Percentiles rank a stretch among this genome's conserved stretches.
Evolutionary conservation across 2,329 filamentous ascomycete species (phyloP).

Genomic region (Tolypocladium nubicola): DNA sequence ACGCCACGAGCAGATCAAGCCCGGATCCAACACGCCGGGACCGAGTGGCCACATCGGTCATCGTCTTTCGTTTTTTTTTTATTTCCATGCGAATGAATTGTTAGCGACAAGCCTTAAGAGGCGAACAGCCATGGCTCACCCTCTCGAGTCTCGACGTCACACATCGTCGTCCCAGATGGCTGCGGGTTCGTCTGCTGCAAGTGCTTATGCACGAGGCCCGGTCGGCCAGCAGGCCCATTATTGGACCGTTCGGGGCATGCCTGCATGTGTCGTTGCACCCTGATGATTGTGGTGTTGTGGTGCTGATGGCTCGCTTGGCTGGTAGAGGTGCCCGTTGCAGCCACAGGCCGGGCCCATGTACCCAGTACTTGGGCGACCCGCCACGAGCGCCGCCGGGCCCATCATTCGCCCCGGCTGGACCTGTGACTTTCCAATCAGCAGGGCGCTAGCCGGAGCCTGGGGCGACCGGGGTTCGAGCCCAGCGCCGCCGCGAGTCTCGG

Average conservation of each 20-base stretch:
- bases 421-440: constrained; percentile 3
- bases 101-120: no score
- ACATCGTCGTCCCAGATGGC: not conserved
- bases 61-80: no score
- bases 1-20: not conserved
- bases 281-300: not conserved
- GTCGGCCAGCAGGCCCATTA: not conserved
- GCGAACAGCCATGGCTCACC: not conserved
- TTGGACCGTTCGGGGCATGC: not conserved
- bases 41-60: not conserved
- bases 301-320: not conserved
- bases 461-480: not conserved
- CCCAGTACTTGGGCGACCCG: not conserved
- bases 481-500: not conserved
- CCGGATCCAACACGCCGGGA: not conserved
- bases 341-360: not conserved
- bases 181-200: constrained; percentile 1
- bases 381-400: not conserved
- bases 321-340: not conserved
- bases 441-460: not conserved
- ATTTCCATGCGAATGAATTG: no score
- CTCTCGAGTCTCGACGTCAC: not conserved
- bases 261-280: not conserved
- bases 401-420: not conserved
- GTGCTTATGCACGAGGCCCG: not conserved